These are phyloP conservation scores for Dichotomopilus funicola DNA, from an alignment of 2,329 filamentous ascomycete genomes.

Conservation along the genomic window DNA sequence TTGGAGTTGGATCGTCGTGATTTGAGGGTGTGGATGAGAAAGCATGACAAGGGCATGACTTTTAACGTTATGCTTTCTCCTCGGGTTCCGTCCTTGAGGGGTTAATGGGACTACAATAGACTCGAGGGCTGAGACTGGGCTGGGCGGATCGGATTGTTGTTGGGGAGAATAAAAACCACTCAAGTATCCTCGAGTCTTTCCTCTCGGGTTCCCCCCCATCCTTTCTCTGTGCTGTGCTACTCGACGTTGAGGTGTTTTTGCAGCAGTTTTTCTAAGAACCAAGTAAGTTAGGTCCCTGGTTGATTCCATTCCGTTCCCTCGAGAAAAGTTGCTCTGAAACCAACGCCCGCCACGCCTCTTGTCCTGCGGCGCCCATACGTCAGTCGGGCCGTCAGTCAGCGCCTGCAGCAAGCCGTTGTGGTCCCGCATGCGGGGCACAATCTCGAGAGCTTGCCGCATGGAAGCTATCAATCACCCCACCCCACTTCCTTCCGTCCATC, in stretches of 20 bases:
- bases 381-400: conserved; percentile 1
- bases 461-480: conserved; percentile 12
- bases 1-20: background rate
- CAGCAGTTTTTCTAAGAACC: background rate
- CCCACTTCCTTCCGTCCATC: conserved; percentile 1
- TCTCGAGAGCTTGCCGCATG: conserved; percentile 6
- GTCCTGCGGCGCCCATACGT: conserved; percentile 5
- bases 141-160: too few species aligned
- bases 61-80: too few species aligned
- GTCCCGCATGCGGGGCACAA: conserved; percentile 13
- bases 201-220: too few species aligned
- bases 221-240: too few species aligned
- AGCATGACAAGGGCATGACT: too few species aligned
- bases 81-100: too few species aligned
- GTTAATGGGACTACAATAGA: too few species aligned
- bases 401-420: background rate
- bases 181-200: too few species aligned
- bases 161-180: too few species aligned
- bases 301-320: background rate
- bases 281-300: background rate
- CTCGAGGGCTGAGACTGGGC: too few species aligned
- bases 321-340: conserved; percentile 1
- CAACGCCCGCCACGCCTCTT: conserved; percentile 4
- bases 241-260: background rate
- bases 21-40: background rate